phyloP scores from a whole-genome alignment of 164 flowering plant species.

The Macadamia integrifolia region DNA sequence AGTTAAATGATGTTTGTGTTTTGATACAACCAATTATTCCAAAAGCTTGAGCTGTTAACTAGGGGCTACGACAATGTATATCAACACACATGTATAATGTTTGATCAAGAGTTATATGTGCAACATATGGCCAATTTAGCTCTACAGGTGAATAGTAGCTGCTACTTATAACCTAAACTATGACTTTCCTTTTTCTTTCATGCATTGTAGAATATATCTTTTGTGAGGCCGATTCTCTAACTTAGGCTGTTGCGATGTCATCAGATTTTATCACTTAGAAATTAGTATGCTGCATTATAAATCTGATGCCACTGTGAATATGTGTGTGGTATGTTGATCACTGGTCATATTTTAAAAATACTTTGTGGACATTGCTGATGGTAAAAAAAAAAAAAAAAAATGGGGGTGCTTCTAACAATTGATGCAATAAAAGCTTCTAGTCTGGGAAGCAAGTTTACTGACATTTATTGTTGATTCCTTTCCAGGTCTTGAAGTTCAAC shows the following conservation, averaged over 20 bases:
- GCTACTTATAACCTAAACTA: not conserved
- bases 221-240: not conserved
- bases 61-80: too few species aligned
- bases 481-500: constrained; percentile 86
- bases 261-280: not conserved
- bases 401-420: not conserved
- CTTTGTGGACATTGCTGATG: not conserved
- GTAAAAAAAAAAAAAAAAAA: not conserved
- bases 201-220: not conserved
- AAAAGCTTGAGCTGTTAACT: too few species aligned
- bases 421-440: too few species aligned
- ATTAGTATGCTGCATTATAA: not conserved
- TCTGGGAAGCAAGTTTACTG: not conserved
- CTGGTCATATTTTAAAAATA: not conserved
- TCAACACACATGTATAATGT: too few species aligned
- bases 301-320: not conserved
- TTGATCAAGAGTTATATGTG: too few species aligned
- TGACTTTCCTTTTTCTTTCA: not conserved
- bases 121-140: not conserved
- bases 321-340: not conserved
- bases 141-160: not conserved
- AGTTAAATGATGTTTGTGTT: too few species aligned
- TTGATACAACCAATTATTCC: too few species aligned
- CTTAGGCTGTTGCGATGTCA: not conserved
- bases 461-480: not conserved